A percentile compares a stretch with the other conserved stretches of the same genome.
Evolutionary conservation across 306 rosid genomes (phyloP).

Genomic region (Dryas drummondii): DNA sequence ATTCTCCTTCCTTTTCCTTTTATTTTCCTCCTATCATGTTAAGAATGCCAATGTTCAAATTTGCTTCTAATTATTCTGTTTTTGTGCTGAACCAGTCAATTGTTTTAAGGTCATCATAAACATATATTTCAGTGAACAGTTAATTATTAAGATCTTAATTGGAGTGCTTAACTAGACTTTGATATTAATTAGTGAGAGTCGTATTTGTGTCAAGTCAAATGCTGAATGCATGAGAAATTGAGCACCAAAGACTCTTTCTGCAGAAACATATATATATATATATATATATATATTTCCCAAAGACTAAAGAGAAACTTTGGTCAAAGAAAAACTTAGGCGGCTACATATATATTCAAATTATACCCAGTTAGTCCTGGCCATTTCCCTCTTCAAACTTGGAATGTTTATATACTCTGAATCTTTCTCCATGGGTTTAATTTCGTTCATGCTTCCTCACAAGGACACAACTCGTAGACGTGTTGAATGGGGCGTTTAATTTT

Average conservation of each 20-base stretch:
- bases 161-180: background rate
- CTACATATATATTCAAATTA: background rate
- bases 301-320: background rate
- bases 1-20: background rate
- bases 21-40: background rate
- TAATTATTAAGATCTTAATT: too few relatives aligned
- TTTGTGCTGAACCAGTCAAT: background rate
- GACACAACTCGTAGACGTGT: constrained; percentile 3
- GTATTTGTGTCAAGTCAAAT: background rate
- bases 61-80: too few relatives aligned
- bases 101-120: background rate
- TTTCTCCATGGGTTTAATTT: constrained; percentile 1
- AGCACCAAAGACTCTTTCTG: background rate
- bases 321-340: constrained; percentile 6
- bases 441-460: constrained; percentile 11
- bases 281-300: background rate
- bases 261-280: too few relatives aligned
- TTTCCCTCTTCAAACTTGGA: constrained; percentile 13
- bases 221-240: background rate
- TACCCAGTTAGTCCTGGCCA: background rate
- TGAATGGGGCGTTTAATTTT: background rate
- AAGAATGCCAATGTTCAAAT: too few relatives aligned
- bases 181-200: background rate
- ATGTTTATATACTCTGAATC: background rate
- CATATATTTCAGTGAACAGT: background rate